Evolutionary conservation across 305 asterid genomes (phyloP).

Genomic region (Salvia sclarea): DNA sequence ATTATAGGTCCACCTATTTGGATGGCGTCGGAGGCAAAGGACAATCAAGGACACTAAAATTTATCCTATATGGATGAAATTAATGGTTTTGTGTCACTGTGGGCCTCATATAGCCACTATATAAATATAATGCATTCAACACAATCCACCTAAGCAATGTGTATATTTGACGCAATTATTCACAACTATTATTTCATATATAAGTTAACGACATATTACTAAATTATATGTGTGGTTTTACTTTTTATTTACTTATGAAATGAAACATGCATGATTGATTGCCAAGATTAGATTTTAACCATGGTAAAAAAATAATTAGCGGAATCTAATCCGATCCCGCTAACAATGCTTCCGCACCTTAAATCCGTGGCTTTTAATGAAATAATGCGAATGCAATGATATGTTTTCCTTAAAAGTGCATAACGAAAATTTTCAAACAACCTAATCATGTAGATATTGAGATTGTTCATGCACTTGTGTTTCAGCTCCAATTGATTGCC

Average conservation of each 20-base stretch:
- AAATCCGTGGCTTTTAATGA: conserved; percentile 1
- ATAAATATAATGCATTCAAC: neutral
- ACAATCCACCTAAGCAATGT: neutral
- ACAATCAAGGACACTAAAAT: too few species aligned
- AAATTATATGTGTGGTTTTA: too few species aligned
- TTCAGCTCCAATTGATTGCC: conserved; percentile 21
- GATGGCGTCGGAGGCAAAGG: too few species aligned
- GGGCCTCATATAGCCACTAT: neutral
- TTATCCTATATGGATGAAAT: too few species aligned
- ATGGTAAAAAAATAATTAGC: conserved; percentile 9
- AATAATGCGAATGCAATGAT: conserved; percentile 23
- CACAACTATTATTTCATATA: too few species aligned
- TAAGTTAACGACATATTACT: too few species aligned
- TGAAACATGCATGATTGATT: conserved; percentile 10
- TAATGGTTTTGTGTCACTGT: too few species aligned
- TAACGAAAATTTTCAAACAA: conserved; percentile 30
- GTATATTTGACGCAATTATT: neutral
- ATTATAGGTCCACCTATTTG: too few species aligned
- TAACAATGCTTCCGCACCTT: conserved; percentile 12
- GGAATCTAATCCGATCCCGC: conserved; percentile 20
- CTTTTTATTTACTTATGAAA: too few species aligned
- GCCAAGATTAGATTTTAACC: conserved; percentile 19
- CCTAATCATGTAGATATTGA: conserved; percentile 36
- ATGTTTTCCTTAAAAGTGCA: conserved; percentile 36
- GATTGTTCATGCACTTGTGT: conserved; percentile 25